These are phyloP conservation scores for Cyclanthera cordifolia DNA, from an alignment of 306 rosid genomes.

Conservation along the genomic window DNA sequence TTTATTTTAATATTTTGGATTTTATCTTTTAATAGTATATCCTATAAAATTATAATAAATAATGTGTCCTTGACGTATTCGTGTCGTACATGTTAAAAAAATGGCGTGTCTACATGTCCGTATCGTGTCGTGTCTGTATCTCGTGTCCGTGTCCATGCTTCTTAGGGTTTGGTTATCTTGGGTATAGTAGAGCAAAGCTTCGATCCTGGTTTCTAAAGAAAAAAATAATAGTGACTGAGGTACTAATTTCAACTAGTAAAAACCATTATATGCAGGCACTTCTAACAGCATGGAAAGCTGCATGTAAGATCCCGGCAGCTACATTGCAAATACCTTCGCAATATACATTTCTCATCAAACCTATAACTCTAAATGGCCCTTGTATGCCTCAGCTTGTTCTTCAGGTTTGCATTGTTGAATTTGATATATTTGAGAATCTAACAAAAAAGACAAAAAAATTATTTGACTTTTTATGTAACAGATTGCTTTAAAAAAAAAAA, in stretches of 20 bases:
- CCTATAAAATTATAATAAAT: no score
- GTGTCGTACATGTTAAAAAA: no score
- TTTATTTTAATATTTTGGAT: no score
- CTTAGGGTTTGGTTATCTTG: no score
- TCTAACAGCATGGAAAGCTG: slow-evolving; percentile 66
- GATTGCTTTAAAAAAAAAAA: background rate
- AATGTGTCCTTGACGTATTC: no score
- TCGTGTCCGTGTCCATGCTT: no score
- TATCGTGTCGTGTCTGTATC: no score
- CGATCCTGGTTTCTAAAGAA: no score
- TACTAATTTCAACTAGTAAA: background rate
- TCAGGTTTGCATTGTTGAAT: slow-evolving; percentile 37
- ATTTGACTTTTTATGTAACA: background rate
- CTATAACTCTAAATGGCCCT: slow-evolving; percentile 73
- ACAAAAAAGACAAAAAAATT: background rate
- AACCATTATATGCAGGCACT: slow-evolving; percentile 43
- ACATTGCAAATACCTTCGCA: slow-evolving; percentile 52
- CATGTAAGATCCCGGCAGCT: slow-evolving; percentile 58
- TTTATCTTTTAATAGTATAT: no score
- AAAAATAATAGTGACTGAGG: background rate
- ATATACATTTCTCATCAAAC: slow-evolving; percentile 44
- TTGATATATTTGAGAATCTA: background rate
- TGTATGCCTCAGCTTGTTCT: slow-evolving; percentile 67
- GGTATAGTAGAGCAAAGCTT: no score
- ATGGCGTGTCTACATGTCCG: no score